phyloP scores from a whole-genome alignment of 768 basidiomycete genomes.

The Suillus decipiens region DNA sequence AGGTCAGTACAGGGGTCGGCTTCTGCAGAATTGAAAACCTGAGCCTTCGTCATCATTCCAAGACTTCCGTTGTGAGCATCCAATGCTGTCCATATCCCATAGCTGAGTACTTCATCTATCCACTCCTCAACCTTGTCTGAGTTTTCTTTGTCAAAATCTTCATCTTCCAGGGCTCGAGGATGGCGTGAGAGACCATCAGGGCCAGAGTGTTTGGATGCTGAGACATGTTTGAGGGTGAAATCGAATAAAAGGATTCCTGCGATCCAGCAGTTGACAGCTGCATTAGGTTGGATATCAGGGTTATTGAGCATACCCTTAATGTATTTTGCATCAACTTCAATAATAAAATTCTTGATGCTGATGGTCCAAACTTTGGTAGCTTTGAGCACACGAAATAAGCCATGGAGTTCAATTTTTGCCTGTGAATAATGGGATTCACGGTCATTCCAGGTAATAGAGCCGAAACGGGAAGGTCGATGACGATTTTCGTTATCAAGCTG shows the following conservation, averaged over 20 bases:
- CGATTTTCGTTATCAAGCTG: constrained; percentile 26
- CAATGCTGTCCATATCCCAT: neutral
- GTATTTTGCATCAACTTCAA: constrained; percentile 30
- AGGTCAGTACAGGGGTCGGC: neutral
- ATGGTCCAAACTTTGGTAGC: constrained; percentile 16
- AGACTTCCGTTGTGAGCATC: neutral
- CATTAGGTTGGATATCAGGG: too few relatives aligned
- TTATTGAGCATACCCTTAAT: constrained; percentile 32
- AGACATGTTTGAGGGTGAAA: neutral
- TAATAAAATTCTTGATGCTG: constrained; percentile 19
- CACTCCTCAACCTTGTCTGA: neutral
- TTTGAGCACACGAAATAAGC: constrained; percentile 24
- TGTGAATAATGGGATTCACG: constrained; percentile 14
- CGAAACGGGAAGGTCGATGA: constrained; percentile 33
- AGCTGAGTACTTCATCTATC: too few relatives aligned
- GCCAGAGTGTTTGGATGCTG: neutral
- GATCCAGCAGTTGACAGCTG: neutral
- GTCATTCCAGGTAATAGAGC: constrained; percentile 39
- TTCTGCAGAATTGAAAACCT: neutral
- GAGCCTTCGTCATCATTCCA: neutral
- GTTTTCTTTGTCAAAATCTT: neutral
- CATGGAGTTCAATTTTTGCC: constrained; percentile 31
- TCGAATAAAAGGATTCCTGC: neutral
- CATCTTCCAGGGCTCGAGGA: neutral
- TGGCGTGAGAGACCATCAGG: neutral